These are phyloP conservation scores for Exophiala sideris DNA, from an alignment of 2,329 filamentous ascomycete species.

Conservation along the genomic window DNA sequence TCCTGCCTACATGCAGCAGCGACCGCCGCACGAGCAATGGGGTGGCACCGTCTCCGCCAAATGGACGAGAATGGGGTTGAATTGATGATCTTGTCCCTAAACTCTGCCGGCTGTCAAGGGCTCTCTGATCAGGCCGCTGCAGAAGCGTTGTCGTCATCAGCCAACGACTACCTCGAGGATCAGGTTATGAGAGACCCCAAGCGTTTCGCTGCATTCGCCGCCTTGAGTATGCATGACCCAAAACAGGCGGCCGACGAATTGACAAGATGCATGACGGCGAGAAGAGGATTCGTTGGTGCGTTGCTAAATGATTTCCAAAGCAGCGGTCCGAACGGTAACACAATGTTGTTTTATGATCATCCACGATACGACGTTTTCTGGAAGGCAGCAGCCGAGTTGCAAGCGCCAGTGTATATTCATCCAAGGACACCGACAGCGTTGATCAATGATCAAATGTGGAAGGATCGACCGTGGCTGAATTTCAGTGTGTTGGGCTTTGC, in stretches of 20 bases:
- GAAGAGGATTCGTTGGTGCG: conserved; percentile 58
- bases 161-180: conserved; percentile 27
- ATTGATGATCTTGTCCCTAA: conserved; percentile 27
- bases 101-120: conserved; percentile 27
- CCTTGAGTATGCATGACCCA: conserved; percentile 37
- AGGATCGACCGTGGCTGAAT: conserved; percentile 20
- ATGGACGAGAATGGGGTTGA: conserved; percentile 29
- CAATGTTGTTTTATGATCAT: conserved; percentile 62
- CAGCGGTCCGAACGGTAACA: conserved; percentile 54
- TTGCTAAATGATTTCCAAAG: conserved; percentile 61
- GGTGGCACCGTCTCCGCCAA: conserved; percentile 6
- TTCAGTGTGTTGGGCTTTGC: conserved; percentile 20
- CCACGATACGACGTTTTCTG: conserved; percentile 52
- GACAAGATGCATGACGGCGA: conserved; percentile 44
- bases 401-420: conserved; percentile 25
- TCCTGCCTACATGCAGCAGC: no score
- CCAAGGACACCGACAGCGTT: conserved; percentile 41
- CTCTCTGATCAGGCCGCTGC: conserved; percentile 23
- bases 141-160: conserved; percentile 20
- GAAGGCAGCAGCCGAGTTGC: conserved; percentile 14
- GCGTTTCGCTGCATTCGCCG: conserved; percentile 46
- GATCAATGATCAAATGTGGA: conserved; percentile 33
- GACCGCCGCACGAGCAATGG: no score
- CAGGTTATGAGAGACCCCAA: conserved; percentile 33
- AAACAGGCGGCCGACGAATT: conserved; percentile 37